Conservation (phyloP, 805 yeast genomes). For the Ogataea populi-albae region DNA sequence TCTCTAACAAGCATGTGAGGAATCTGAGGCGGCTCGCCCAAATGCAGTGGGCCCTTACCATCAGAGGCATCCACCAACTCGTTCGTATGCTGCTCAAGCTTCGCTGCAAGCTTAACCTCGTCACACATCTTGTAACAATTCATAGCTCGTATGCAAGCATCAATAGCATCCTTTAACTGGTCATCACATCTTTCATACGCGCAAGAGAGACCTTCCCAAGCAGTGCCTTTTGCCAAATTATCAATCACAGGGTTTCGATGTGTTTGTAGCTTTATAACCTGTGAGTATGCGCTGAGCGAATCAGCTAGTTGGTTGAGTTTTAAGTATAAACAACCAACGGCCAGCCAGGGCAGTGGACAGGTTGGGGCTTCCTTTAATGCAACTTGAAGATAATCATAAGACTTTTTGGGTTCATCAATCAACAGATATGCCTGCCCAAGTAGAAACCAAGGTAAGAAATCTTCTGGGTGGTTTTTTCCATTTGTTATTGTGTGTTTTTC, state of each 20-base stretch:
- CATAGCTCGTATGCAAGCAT: slow-evolving; percentile 54
- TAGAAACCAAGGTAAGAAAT: slow-evolving; percentile 57
- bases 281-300: slow-evolving; percentile 65
- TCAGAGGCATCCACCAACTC: slow-evolving; percentile 22
- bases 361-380: slow-evolving; percentile 51
- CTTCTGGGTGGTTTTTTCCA: slow-evolving; percentile 34
- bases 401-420: slow-evolving; percentile 44
- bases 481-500: slow-evolving; percentile 17
- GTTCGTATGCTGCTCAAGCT: slow-evolving; percentile 44
- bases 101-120: slow-evolving; percentile 39
- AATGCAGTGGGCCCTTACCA: background rate
- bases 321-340: slow-evolving; percentile 60
- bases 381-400: slow-evolving; percentile 54
- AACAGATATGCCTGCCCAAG: slow-evolving; percentile 51
- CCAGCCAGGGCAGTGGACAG: slow-evolving; percentile 63
- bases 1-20: slow-evolving; percentile 2
- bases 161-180: slow-evolving; percentile 57
- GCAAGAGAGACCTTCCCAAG: slow-evolving; percentile 64
- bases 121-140: slow-evolving; percentile 47
- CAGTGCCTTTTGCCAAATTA: slow-evolving; percentile 44
- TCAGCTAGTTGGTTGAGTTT: slow-evolving; percentile 60
- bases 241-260: slow-evolving; percentile 40
- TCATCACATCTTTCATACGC: slow-evolving; percentile 64
- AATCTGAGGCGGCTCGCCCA: slow-evolving; percentile 1
- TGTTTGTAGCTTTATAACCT: slow-evolving; percentile 52